Conservation (phyloP, 2,329 filamentous ascomycete species). For the Didymella lethalis region DNA sequence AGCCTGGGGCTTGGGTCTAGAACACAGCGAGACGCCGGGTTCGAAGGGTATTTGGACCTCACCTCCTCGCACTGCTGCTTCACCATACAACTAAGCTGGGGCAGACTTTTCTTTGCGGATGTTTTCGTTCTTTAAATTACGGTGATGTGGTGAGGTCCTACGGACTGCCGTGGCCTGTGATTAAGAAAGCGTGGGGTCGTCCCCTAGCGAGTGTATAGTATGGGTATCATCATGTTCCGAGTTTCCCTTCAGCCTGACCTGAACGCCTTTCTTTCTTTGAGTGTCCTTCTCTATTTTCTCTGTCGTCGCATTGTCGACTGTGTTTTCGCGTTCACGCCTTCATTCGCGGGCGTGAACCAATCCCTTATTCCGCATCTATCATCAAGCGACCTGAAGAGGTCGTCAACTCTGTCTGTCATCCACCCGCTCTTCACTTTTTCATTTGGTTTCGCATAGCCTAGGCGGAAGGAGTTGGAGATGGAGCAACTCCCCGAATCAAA, state of each 20-base stretch:
- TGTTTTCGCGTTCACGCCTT: conserved; percentile 21
- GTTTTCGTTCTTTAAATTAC: conserved; percentile 6
- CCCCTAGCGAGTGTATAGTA: conserved; percentile 20
- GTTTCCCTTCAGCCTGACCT: conserved; percentile 5
- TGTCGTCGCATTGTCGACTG: conserved; percentile 29
- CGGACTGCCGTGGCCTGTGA: conserved; percentile 15
- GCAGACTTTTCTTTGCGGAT: neutral
- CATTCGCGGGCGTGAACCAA: conserved; percentile 44
- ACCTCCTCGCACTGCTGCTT: neutral
- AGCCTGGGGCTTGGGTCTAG: conserved; percentile 10
- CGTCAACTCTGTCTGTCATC: conserved; percentile 49
- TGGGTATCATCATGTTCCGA: conserved; percentile 23
- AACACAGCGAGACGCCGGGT: conserved; percentile 5
- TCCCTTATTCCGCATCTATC: conserved; percentile 44
- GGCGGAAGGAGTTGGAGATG: conserved; percentile 39
- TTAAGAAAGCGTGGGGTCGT: conserved; percentile 10
- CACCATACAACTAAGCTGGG: neutral
- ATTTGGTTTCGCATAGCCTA: conserved; percentile 44
- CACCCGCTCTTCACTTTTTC: conserved; percentile 44
- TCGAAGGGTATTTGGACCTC: conserved; percentile 12
- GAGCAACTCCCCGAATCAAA: conserved; percentile 46
- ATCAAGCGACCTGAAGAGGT: conserved; percentile 43
- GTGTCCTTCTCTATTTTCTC: conserved; percentile 10
- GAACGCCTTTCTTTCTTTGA: conserved; percentile 1
- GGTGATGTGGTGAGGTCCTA: neutral